Base-by-base conservation (phyloP, 352 stramenopile genomes). In the Aphanomyces euteiches region DNA sequence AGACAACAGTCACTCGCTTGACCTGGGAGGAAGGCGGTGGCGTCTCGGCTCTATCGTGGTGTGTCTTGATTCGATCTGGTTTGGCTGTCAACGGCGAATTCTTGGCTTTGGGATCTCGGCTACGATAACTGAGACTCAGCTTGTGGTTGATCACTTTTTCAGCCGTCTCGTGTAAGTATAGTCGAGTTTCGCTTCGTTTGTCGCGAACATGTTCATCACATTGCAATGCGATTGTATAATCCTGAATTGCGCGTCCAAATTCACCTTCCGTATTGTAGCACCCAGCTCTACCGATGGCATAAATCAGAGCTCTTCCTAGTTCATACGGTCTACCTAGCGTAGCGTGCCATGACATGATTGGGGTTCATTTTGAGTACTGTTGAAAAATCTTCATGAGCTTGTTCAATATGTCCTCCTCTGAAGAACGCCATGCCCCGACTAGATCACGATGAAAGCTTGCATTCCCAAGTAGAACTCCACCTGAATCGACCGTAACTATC, bases 331-430 rank as follows among this genome's bases (percentile, higher is more conserved):
- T 60, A 83, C 77, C 77, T 72, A 13, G 84, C 84, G 19, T 91
- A 93, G 21, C 83, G 81, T 12, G 85, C 85, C 85, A 93, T 91
- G 45, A 93, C 81, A 58, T 93, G 85, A 58, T 84, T 80, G 3
- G 85, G 82, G 73, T 90, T 88, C 43, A 88, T 64, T 64, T 85
- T 79, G 5, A 93, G 68, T 5, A 91, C 81, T 4, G 66, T 66
- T 3, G 81, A 83, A 48, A 93, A 93, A 58, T 91, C 85, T 13
- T 21, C 60, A n/a, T 89, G 82, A 7, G 85, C 83, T 7, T 76
- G 74, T 34, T 88, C 79, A 8, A 89, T 79, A 10, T 72, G 73
- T 3, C 74, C 81, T 19, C 67, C 75, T 47, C 85, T 83, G 74
- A 90, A 90, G 40, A 85, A 69, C 37, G 82, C 83, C 83, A 90